Conservation (phyloP, 2,329 filamentous ascomycete genomes). For the Xylariomycetidae sp. region DNA sequence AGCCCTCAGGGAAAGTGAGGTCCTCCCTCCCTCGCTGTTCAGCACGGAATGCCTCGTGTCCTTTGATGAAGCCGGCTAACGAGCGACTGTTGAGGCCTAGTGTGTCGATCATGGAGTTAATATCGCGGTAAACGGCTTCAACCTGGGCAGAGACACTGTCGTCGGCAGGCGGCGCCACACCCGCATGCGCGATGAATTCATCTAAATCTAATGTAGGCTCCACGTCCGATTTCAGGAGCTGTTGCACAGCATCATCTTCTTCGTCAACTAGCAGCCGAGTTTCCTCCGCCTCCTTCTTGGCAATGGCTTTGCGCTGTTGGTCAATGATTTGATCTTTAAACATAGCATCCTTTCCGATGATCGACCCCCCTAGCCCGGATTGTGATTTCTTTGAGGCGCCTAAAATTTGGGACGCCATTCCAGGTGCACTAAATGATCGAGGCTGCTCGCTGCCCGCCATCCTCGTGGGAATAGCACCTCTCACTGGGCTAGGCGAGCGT, state of each 20-base stretch:
- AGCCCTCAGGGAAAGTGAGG: conserved; percentile 63
- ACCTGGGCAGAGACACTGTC: conserved; percentile 59
- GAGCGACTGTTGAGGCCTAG: conserved; percentile 76
- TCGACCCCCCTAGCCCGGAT: conserved; percentile 33
- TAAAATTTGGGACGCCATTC: conserved; percentile 52
- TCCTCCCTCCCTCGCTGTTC: conserved; percentile 59
- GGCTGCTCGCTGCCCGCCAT: conserved; percentile 44
- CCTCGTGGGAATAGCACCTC: conserved; percentile 50
- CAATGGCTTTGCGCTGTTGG: conserved; percentile 48
- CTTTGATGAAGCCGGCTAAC: conserved; percentile 61
- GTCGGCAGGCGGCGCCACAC: conserved; percentile 46
- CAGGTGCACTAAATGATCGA: conserved; percentile 57
- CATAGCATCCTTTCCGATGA: conserved; percentile 33
- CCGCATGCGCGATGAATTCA: conserved; percentile 62
- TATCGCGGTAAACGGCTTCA: conserved; percentile 69
- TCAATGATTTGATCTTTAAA: conserved; percentile 43
- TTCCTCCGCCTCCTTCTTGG: conserved; percentile 53
- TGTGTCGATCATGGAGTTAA: conserved; percentile 92
- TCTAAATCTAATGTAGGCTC: conserved; percentile 59
- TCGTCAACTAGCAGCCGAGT: conserved; percentile 57
- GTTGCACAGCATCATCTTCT: conserved; percentile 65
- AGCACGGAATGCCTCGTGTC: conserved; percentile 55
- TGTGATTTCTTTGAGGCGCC: conserved; percentile 33
- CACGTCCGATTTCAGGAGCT: conserved; percentile 55
- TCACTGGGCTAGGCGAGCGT: conserved; percentile 68